Evolutionary conservation across 2,329 filamentous ascomycete species (phyloP).

Genomic region (Beauveria sp.): DNA sequence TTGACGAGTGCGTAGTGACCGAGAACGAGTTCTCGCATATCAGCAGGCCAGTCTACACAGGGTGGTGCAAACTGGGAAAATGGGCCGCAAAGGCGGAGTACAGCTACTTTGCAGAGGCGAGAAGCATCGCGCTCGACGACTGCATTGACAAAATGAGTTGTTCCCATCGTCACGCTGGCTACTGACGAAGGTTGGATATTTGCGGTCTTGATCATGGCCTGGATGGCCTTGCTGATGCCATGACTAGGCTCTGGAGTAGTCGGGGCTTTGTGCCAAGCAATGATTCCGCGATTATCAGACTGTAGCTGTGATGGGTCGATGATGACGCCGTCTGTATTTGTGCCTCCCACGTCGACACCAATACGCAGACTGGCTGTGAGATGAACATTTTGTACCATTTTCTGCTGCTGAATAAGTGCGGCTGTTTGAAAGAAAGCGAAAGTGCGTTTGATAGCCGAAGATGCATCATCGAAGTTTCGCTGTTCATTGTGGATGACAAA

Average conservation of each 20-base stretch:
- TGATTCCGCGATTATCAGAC: constrained; percentile 32
- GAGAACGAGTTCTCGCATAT: constrained; percentile 39
- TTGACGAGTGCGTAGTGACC: constrained; percentile 38
- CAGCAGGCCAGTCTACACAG: constrained; percentile 45
- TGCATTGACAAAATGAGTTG: constrained; percentile 53
- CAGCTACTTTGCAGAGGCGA: constrained; percentile 42
- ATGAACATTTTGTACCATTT: not conserved
- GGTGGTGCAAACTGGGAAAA: constrained; percentile 44
- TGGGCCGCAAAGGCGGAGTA: constrained; percentile 46
- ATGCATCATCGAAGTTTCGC: not conserved
- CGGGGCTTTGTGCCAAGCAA: constrained; percentile 41
- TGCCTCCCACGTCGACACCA: constrained; percentile 42
- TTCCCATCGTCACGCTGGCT: constrained; percentile 44
- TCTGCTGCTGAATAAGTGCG: not conserved
- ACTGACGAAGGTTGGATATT: constrained; percentile 29
- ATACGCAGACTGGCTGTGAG: constrained; percentile 26
- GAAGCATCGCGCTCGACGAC: constrained; percentile 45
- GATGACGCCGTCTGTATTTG: constrained; percentile 47
- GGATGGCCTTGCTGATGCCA: constrained; percentile 39
- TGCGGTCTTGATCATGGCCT: constrained; percentile 32
- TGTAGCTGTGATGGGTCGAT: constrained; percentile 34
- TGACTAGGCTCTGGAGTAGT: constrained; percentile 41
- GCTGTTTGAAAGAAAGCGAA: not conserved
- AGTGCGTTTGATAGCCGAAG: not conserved
- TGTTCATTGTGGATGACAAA: not conserved